Conservation (phyloP, 768 basidiomycete genomes). For the Tulasnella sp. region DNA sequence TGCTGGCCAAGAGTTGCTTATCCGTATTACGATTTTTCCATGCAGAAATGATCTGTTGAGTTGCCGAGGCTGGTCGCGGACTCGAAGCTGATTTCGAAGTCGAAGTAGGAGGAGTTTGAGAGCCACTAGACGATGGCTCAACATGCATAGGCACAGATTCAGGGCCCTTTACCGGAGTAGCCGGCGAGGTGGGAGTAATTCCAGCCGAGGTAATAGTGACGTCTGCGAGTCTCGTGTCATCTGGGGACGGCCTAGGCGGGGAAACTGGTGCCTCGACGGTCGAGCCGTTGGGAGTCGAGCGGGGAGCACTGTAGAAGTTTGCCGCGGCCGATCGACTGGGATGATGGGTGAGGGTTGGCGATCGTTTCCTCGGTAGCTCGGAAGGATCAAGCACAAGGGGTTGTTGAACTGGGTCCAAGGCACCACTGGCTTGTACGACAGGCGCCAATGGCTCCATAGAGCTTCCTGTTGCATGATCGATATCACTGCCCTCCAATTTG, state of each 20-base stretch:
- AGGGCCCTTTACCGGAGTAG: neutral
- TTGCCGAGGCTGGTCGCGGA: slow-evolving; percentile 1
- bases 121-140: slow-evolving; percentile 24
- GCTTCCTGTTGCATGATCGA: too few species aligned
- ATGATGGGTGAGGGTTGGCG: slow-evolving; percentile 1
- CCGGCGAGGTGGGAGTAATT: neutral
- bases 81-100: neutral
- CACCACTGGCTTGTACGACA: too few species aligned
- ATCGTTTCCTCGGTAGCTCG: too few species aligned
- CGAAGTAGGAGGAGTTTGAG: slow-evolving; percentile 19
- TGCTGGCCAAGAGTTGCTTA: slow-evolving; percentile 70
- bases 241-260: neutral
- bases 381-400: too few species aligned
- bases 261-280: neutral
- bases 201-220: slow-evolving; percentile 6
- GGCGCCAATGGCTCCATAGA: too few species aligned
- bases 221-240: neutral
- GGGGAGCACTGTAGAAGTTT: neutral
- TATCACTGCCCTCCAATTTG: too few species aligned
- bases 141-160: too few species aligned
- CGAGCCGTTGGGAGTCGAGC: neutral
- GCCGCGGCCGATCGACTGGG: neutral
- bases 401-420: too few species aligned
- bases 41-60: slow-evolving; percentile 59
- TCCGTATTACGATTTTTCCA: slow-evolving; percentile 66